phyloP scores from a whole-genome alignment of 306 rosid species.

The Rosa rugosa region DNA sequence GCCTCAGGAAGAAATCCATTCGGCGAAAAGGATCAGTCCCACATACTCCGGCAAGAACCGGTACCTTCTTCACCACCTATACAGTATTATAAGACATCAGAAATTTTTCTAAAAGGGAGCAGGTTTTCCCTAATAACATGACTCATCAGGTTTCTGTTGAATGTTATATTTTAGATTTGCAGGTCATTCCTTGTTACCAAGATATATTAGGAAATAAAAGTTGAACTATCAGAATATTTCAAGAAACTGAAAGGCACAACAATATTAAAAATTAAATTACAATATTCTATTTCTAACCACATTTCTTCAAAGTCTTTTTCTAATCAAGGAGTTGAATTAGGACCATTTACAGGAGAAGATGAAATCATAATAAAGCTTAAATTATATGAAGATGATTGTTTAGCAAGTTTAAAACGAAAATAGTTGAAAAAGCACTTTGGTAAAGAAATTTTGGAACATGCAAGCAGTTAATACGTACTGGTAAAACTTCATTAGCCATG shows the following conservation, averaged over 20 bases:
- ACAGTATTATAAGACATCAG: conserved; percentile 27
- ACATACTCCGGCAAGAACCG: conserved; percentile 92
- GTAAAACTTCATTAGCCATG: conserved; percentile 93
- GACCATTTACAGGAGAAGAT: background rate
- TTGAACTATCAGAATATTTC: background rate
- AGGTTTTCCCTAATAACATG: background rate
- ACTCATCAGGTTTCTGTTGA: background rate
- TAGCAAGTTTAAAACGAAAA: background rate
- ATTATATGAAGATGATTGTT: background rate
- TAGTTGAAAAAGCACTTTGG: background rate
- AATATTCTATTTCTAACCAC: background rate
- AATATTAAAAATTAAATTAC: background rate
- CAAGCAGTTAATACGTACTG: conserved; percentile 52
- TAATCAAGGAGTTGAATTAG: background rate
- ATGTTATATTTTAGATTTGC: background rate
- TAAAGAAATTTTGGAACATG: conserved; percentile 22
- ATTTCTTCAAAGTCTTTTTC: background rate
- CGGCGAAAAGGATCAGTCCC: conserved; percentile 91
- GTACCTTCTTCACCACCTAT: conserved; percentile 77
- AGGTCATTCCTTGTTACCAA: background rate
- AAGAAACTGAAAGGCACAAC: background rate
- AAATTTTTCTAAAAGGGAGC: conserved; percentile 5
- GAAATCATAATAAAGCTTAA: background rate
- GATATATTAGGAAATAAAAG: background rate
- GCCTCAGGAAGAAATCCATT: conserved; percentile 85